Conservation (phyloP, 73 alveolate species). For the Paramecium biaurelia region DNA sequence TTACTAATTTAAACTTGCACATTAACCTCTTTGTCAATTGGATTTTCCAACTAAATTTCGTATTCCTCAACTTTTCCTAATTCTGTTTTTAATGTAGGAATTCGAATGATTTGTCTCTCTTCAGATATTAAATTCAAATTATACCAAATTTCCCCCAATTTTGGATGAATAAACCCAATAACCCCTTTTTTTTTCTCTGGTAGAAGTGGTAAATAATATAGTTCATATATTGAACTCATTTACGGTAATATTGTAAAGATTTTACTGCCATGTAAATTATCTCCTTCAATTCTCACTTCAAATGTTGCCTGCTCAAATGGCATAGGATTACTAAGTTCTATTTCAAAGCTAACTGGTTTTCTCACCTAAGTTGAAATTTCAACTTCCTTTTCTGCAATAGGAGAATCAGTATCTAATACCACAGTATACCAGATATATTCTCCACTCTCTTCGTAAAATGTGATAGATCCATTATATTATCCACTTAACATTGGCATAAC, state of each 20-base stretch:
- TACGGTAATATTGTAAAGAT: conserved; percentile 84
- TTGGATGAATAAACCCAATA: conserved; percentile 92
- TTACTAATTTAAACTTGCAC: conserved; percentile 80
- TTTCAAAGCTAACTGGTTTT: conserved; percentile 90
- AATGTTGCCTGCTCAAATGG: conserved; percentile 84
- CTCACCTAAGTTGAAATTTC: conserved; percentile 86
- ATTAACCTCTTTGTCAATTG: conserved; percentile 89
- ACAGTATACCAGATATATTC: conserved; percentile 96
- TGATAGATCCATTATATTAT: conserved; percentile 92
- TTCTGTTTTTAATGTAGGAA: too few relatives aligned
- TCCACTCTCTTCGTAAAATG: conserved; percentile 89
- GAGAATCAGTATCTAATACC: conserved; percentile 91
- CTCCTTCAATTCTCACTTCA: conserved; percentile 91
- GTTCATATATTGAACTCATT: conserved; percentile 79
- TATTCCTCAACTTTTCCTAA: conserved; percentile 92
- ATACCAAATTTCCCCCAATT: conserved; percentile 97
- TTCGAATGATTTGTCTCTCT: too few relatives aligned
- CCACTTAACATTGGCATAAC: conserved; percentile 95
- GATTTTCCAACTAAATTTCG: conserved; percentile 90
- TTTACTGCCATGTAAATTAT: conserved; percentile 90
- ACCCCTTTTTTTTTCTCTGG: conserved; percentile 92
- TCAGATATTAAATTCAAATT: conserved; percentile 88
- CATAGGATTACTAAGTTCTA: conserved; percentile 90
- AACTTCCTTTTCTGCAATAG: conserved; percentile 82
- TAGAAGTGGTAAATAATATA: conserved; percentile 88